These are phyloP conservation scores for Breviolum minutum DNA, from an alignment of 73 alveolate species.

Conservation along the genomic window DNA sequence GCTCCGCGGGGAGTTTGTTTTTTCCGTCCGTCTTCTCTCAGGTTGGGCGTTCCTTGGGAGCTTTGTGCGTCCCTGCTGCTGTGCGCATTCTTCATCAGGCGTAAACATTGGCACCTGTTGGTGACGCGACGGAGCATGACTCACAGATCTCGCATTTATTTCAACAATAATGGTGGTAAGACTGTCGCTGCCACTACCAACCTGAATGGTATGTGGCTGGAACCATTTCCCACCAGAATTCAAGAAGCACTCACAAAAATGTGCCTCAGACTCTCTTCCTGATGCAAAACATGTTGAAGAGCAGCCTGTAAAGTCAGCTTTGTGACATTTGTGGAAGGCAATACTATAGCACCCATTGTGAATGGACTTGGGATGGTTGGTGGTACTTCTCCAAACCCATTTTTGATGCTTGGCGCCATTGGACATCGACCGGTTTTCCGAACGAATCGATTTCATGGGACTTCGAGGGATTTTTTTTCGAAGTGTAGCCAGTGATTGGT, in stretches of 20 bases:
- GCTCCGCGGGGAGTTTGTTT: not conserved
- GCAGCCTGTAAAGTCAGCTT: not conserved
- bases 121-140: not conserved
- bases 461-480: not conserved
- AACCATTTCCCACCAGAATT: no score
- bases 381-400: constrained; percentile 75
- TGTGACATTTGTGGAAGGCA: no score
- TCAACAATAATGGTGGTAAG: no score
- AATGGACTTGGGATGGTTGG: constrained; percentile 89
- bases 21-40: not conserved
- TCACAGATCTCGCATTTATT: no score
- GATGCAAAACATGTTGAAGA: no score
- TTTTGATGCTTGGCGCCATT: not conserved
- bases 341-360: constrained; percentile 52
- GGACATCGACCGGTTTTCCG: not conserved
- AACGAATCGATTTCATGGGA: not conserved
- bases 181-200: no score
- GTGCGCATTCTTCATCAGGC: constrained; percentile 62
- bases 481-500: not conserved
- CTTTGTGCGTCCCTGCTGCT: constrained; percentile 54
- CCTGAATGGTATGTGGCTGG: no score
- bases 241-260: no score
- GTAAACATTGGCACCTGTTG: not conserved
- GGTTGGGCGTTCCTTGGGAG: constrained; percentile 69
- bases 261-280: not conserved